Percentiles rank a stretch among this genome's conserved stretches.
Conservation (phyloP, 75 land plant genomes). For the Picea sitchensis region DNA sequence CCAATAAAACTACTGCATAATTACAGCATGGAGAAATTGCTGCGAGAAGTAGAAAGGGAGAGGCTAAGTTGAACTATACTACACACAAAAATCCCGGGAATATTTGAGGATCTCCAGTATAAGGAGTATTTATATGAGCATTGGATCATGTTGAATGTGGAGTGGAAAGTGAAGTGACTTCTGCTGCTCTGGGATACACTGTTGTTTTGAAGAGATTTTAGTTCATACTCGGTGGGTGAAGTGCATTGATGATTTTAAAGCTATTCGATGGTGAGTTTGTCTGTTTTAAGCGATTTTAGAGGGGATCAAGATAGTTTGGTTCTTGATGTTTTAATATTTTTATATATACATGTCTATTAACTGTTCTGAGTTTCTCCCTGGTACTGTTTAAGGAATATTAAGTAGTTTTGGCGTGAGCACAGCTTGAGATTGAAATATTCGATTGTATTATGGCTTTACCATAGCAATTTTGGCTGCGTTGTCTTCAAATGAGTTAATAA, state of each 20-base stretch:
- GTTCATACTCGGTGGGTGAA: not conserved
- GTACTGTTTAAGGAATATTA: not conserved
- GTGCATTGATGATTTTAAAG: not conserved
- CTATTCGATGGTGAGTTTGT: not conserved
- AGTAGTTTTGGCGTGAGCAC: not conserved
- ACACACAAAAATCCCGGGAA: not conserved
- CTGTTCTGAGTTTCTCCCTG: not conserved
- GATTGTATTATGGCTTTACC: not conserved
- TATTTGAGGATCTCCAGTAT: not conserved
- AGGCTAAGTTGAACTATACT: not conserved
- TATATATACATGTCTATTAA: not conserved
- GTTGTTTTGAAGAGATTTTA: not conserved
- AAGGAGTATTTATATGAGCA: not conserved
- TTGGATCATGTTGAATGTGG: not conserved
- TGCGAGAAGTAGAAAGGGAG: not conserved
- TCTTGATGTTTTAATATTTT: not conserved
- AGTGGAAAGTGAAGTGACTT: not conserved
- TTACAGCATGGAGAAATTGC: not conserved
- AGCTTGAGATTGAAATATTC: not conserved
- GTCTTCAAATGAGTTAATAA: not conserved
- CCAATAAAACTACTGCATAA: no score
- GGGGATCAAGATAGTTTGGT: not conserved
- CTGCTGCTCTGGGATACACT: not conserved
- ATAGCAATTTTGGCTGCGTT: not conserved
- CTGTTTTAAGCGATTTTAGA: not conserved